Evolutionary conservation across 2,329 filamentous ascomycete genomes (phyloP).

Genomic region (Pseudogymnoascus sp.): DNA sequence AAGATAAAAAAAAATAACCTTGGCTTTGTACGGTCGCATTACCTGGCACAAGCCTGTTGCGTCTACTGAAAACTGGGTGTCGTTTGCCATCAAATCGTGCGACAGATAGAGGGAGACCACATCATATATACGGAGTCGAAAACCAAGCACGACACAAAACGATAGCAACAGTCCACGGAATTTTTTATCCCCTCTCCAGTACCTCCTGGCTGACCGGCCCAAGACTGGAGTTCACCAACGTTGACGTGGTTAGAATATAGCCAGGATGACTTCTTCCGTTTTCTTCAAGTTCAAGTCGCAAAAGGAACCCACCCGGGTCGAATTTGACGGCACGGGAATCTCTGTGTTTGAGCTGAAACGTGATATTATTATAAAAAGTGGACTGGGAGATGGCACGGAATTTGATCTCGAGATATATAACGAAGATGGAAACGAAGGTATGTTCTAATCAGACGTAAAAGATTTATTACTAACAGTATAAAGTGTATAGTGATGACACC

Average conservation of each 20-base stretch:
- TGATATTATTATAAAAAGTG: conserved; percentile 93
- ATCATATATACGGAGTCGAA: not conserved
- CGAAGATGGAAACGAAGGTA: conserved; percentile 86
- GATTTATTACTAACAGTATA: conserved; percentile 25
- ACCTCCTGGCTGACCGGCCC: conserved; percentile 4
- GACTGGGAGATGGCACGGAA: conserved; percentile 89
- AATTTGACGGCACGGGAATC: conserved; percentile 95
- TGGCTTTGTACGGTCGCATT: conserved; percentile 29
- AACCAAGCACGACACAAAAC: not conserved
- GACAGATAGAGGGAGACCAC: not conserved
- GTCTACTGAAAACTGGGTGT: conserved; percentile 21
- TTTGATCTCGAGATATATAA: conserved; percentile 94
- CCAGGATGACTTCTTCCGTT: conserved; percentile 59
- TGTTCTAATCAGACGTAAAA: conserved; percentile 28
- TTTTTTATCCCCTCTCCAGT: conserved; percentile 6
- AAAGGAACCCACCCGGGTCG: conserved; percentile 87
- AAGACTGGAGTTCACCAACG: not conserved
- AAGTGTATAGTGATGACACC: conserved; percentile 96
- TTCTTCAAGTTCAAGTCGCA: conserved; percentile 99
- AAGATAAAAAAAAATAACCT: conserved; percentile 26
- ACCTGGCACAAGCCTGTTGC: conserved; percentile 19
- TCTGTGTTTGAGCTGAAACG: conserved; percentile 98
- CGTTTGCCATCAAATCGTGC: conserved; percentile 13
- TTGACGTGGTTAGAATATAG: conserved; percentile 9
- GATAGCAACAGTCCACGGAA: conserved; percentile 9